Conservation (phyloP, 2,329 filamentous ascomycete species). For the Exophiala viscosa region DNA sequence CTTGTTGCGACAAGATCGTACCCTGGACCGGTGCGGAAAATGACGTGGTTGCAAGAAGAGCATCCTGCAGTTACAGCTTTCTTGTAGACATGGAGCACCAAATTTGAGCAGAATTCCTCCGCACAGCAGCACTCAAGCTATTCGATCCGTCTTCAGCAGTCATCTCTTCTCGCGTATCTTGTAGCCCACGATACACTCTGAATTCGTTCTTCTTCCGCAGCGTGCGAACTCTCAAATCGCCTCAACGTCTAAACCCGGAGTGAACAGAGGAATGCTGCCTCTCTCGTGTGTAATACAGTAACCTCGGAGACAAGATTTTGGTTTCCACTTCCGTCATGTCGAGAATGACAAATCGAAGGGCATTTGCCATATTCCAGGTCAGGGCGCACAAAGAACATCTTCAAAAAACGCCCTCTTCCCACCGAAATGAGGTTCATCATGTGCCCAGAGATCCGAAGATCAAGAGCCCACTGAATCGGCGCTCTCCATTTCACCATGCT, state of each 20-base stretch:
- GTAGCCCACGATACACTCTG: slow-evolving; percentile 17
- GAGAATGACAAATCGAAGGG: slow-evolving; percentile 32
- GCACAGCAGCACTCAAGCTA: slow-evolving; percentile 2
- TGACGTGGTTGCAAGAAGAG: slow-evolving; percentile 2
- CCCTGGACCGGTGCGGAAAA: slow-evolving; percentile 19
- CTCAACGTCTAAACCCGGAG: slow-evolving; percentile 31
- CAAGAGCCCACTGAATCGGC: slow-evolving; percentile 44
- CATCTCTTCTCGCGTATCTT: slow-evolving; percentile 12
- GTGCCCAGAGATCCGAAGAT: slow-evolving; percentile 30
- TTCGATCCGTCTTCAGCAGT: slow-evolving; percentile 9
- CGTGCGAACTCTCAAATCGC: slow-evolving; percentile 25
- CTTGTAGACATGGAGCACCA: slow-evolving; percentile 4
- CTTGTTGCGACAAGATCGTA: slow-evolving; percentile 19
- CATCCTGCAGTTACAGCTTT: slow-evolving; percentile 9
- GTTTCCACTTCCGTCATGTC: slow-evolving; percentile 63
- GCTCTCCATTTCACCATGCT: slow-evolving; percentile 53
- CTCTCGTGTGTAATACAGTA: slow-evolving; percentile 76
- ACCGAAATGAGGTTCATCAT: slow-evolving; percentile 34
- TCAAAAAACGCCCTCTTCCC: slow-evolving; percentile 76
- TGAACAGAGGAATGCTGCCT: slow-evolving; percentile 44
- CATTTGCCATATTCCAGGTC: slow-evolving; percentile 43
- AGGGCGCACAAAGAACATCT: slow-evolving; percentile 90
- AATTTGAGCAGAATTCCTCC: not conserved
- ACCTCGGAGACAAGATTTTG: slow-evolving; percentile 94
- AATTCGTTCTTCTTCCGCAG: slow-evolving; percentile 8